A percentile compares a stretch with the other conserved stretches of the same genome.
phyloP scores from a whole-genome alignment of 179 eudicot genomes.

The Beta lomatogona region DNA sequence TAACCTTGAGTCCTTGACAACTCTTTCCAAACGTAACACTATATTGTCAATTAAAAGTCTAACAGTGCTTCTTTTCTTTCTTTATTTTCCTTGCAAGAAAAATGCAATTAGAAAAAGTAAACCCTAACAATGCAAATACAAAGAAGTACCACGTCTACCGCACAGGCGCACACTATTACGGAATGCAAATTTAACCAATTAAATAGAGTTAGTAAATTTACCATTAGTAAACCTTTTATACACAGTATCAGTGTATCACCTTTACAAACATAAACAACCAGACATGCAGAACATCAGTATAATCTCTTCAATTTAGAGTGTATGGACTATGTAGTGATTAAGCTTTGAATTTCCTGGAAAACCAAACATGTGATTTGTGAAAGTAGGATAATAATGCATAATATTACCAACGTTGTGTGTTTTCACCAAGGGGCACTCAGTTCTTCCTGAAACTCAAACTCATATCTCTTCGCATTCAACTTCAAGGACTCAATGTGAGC shows the following conservation, averaged over 20 bases:
- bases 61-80: no score
- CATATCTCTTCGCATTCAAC: slow-evolving; percentile 16
- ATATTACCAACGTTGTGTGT: not conserved
- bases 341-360: no score
- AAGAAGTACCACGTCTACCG: no score
- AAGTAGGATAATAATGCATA: no score
- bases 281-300: not conserved
- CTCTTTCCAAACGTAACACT: no score
- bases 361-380: no score
- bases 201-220: not conserved
- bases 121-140: not conserved
- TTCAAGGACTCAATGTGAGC: slow-evolving; percentile 20
- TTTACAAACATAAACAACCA: not conserved
- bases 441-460: slow-evolving; percentile 16
- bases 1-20: no score
- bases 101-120: not conserved
- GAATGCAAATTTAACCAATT: not conserved
- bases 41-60: no score
- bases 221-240: not conserved
- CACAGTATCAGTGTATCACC: not conserved
- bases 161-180: not conserved
- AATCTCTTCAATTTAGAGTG: not conserved
- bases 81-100: no score
- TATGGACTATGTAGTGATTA: no score
- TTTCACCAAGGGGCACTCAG: slow-evolving; percentile 14